These are phyloP conservation scores for Rhodocollybia butyracea DNA, from an alignment of 768 basidiomycete species.

Conservation along the genomic window DNA sequence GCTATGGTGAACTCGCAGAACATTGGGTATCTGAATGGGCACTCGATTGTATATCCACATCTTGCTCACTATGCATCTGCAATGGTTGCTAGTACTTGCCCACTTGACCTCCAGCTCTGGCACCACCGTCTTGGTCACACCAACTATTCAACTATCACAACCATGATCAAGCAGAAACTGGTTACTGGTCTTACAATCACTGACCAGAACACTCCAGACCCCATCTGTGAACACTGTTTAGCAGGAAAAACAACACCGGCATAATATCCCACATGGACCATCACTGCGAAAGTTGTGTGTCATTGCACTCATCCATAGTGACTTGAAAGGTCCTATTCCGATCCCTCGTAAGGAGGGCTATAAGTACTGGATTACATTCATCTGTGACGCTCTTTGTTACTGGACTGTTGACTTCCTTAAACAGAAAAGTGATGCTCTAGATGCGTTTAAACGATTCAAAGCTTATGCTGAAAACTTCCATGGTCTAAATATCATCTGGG, in stretches of 20 bases:
- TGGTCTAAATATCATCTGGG: background rate
- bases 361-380: too few relatives aligned
- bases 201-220: constrained; percentile 13
- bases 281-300: too few relatives aligned
- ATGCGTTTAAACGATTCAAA: too few relatives aligned
- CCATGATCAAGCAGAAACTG: constrained; percentile 7
- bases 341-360: too few relatives aligned
- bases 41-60: background rate
- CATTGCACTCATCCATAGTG: too few relatives aligned
- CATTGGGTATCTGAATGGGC: constrained; percentile 13
- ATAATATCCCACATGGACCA: too few relatives aligned
- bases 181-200: constrained; percentile 15
- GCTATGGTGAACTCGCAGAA: constrained; percentile 17
- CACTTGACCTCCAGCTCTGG: constrained; percentile 15
- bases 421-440: too few relatives aligned
- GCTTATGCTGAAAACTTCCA: too few relatives aligned
- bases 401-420: too few relatives aligned
- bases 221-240: constrained; percentile 21
- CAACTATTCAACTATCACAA: constrained; percentile 10
- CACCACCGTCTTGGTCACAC: constrained; percentile 18
- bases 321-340: too few relatives aligned
- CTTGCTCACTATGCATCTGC: background rate
- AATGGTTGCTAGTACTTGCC: constrained; percentile 5
- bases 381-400: too few relatives aligned
- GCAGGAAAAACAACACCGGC: too few relatives aligned